Evolutionary conservation across 192 early-diverging fungal genomes (phyloP), one percentile per base, ranked within the genome.

Genomic region (Diversispora eburnea): DNA sequence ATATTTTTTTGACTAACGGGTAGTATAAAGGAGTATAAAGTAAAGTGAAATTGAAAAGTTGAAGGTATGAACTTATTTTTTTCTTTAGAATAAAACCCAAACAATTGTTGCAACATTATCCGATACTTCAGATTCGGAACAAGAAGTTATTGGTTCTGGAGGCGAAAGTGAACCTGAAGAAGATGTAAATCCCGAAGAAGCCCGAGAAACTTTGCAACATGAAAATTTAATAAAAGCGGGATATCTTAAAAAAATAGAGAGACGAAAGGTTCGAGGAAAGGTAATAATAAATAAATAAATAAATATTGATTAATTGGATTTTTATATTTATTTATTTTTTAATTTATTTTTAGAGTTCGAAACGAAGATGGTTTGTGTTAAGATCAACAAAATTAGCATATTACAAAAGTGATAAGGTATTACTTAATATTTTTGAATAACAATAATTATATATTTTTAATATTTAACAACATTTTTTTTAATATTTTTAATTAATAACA

Each of bases 351-450:
- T 78, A 93, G 89, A 88, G 86, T 3, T 95, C 92, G 93, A 93
- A 93, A 79, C 89, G 85, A 65, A 83, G 91, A 59, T 95, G 91
- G 92, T 95, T 95, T 79, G 92, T 95, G 8, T 83, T 95, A 60
- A 76, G 91, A 55, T 83, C 92, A 20, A 89, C 89, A 1, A 88
- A 88, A 73, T 78, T 95, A n/a, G 88, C 90, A 1, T 91, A 93
- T 73, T 95, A 95, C 80, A 90, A 95, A 75, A 91, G 91, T 74
- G 88, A 88, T 25, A 91, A 91, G 82, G 89, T 89, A 81, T 52
- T 22, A 43, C 49, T 41, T 19, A 67, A 52, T 20, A 8, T 20
- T 43, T 48, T 19, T 67, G n/a, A n/a, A n/a, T n/a, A n/a, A n/a
- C n/a, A n/a, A n/a, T n/a, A n/a, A n/a, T n/a, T n/a, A n/a, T n/a